Base-by-base conservation (phyloP, 352 stramenopile genomes). In the Phytophthora cactorum region DNA sequence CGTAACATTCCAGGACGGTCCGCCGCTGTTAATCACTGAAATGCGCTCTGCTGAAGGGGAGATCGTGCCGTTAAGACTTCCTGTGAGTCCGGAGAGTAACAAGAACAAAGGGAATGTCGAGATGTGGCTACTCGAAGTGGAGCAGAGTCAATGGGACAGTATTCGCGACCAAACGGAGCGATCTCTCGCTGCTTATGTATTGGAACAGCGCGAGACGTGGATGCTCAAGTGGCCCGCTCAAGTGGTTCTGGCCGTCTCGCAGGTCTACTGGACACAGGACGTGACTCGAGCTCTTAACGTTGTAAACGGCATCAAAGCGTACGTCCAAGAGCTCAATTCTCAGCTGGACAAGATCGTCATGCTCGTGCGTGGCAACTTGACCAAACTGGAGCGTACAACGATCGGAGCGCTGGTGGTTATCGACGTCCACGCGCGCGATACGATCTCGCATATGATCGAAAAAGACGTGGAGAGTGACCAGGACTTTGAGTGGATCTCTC, bases 51-150 rank as follows among this genome's bases (percentile, higher is more conserved):
- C 88, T 11, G 93, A 99, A 63, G 93, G 93, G 15, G 96, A 98
- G 73, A 68, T 88, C 14, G 92, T 98, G 10, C 82, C 87, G 6
- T 65, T 99, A 12, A 78, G 86, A 14, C 74, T 86, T 5, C 65
- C 75, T 3, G 92, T 99, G 31, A 92, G 98, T 52, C 94, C 95
- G 0, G 93, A 98, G 66, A 97, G 84, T 54, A 70, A 76, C 2
- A 91, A 89, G 32, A 98, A 98, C 74, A 98, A 98, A 63, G 93
- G 95, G 0, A 98, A 98, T 56, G 95, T 98, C 27, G 95, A 98
- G 64, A 91, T 97, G 75, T 98, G 95, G 95, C 75, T 98, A 15
- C 72, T 97, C 0, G 90, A 98, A 52, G 81, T 98, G 4, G 92
- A 98, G 67, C 74, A 82, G 44, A 95, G 78, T 59, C 92, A 98